Evolutionary conservation across 108 stramenopile genomes (phyloP).

Genomic region (Schizochytrium sp.): DNA sequence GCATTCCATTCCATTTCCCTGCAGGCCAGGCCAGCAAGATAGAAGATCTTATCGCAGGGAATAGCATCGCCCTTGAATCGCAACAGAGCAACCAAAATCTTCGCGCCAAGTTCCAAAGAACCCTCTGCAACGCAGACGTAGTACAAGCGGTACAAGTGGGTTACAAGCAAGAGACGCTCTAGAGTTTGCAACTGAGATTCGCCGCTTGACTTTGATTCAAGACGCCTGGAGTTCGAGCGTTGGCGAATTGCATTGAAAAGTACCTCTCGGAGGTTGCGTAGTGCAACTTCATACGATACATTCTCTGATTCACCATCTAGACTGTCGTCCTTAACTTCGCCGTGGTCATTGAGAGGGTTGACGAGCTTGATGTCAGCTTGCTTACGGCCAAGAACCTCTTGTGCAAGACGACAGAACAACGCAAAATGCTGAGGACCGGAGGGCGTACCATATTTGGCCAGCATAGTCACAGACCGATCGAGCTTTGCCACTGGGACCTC

Average conservation of each 20-base stretch:
- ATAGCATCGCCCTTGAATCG: slow-evolving; percentile 74
- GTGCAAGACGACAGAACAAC: slow-evolving; percentile 57
- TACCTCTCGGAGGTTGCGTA: slow-evolving; percentile 70
- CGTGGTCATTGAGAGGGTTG: not conserved
- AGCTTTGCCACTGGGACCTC: slow-evolving; percentile 43
- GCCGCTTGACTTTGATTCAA: slow-evolving; percentile 36
- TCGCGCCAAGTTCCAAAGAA: slow-evolving; percentile 71
- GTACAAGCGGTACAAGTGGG: slow-evolving; percentile 70
- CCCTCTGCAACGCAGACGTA: slow-evolving; percentile 45
- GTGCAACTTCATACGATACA: slow-evolving; percentile 25
- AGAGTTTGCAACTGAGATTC: slow-evolving; percentile 46
- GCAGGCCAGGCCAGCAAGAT: slow-evolving; percentile 71
- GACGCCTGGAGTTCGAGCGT: not conserved
- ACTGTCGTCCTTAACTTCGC: not conserved
- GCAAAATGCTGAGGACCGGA: slow-evolving; percentile 8
- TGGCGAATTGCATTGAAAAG: slow-evolving; percentile 66
- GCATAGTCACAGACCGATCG: slow-evolving; percentile 68
- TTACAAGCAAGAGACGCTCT: slow-evolving; percentile 75
- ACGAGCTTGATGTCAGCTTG: slow-evolving; percentile 4
- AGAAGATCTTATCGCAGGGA: slow-evolving; percentile 78
- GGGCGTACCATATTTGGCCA: slow-evolving; percentile 65
- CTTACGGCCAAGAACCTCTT: slow-evolving; percentile 55
- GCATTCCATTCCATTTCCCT: slow-evolving; percentile 70
- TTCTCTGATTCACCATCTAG: not conserved
- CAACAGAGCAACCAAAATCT: slow-evolving; percentile 72